Evolutionary conservation across 75 land plant species (phyloP).

Genomic region (Larix kaempferi): DNA sequence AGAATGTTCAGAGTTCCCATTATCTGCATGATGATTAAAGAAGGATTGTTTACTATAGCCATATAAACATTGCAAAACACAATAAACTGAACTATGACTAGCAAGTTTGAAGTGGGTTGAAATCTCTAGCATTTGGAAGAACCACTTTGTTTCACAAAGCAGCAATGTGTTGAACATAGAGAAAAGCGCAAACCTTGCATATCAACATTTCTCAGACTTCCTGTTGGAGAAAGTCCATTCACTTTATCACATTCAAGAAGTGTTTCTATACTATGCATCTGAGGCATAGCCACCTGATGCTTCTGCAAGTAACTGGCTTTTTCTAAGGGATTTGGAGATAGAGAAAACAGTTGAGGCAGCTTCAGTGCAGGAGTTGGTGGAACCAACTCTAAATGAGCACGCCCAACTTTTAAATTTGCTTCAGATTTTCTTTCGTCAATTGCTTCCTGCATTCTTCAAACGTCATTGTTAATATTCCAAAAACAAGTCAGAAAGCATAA

Average conservation of each 20-base stretch:
- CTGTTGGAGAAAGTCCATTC: conserved; percentile 21
- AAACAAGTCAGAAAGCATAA: too few species aligned
- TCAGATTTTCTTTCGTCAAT: too few species aligned
- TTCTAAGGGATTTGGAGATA: conserved; percentile 52
- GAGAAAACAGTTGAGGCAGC: conserved; percentile 70
- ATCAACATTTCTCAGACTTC: conserved; percentile 17
- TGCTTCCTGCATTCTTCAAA: too few species aligned
- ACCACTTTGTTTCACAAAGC: too few species aligned
- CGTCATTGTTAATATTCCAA: too few species aligned
- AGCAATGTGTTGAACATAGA: too few species aligned
- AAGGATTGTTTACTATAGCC: not conserved
- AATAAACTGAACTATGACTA: not conserved
- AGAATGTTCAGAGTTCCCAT: conserved; percentile 36
- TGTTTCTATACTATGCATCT: conserved; percentile 28
- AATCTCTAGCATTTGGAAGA: not conserved
- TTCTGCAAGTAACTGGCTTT: conserved; percentile 45
- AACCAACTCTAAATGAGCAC: conserved; percentile 56
- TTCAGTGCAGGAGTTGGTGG: conserved; percentile 70
- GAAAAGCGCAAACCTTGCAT: conserved; percentile 39
- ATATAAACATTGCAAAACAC: conserved; percentile 13
- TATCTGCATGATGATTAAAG: conserved; percentile 30
- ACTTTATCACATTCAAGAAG: conserved; percentile 24
- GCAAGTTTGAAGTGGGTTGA: not conserved
- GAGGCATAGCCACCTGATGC: conserved; percentile 21
- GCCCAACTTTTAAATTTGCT: conserved; percentile 28